phyloP scores from a whole-genome alignment of 2,329 filamentous ascomycete species.

The Lasiodiplodia gonubiensis region DNA sequence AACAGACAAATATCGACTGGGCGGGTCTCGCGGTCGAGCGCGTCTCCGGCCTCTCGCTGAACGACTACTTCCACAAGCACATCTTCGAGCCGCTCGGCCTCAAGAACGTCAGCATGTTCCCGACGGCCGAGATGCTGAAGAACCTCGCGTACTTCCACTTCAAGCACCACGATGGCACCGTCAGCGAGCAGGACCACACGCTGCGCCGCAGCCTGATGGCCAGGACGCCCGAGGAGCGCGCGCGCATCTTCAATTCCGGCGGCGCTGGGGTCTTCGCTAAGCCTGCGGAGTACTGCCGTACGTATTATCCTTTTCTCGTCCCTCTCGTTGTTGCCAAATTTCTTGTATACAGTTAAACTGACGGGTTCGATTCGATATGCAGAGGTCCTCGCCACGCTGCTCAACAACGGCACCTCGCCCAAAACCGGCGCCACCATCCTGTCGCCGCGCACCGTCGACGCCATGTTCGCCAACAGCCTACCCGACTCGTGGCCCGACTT shows the following conservation, averaged over 20 bases:
- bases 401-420: constrained; percentile 69
- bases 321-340: neutral
- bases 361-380: constrained; percentile 1
- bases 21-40: constrained; percentile 56
- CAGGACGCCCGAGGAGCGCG: constrained; percentile 51
- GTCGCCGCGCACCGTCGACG: constrained; percentile 61
- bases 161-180: constrained; percentile 50
- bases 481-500: constrained; percentile 59
- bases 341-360: neutral
- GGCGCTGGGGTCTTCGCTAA: constrained; percentile 66
- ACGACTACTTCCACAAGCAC: constrained; percentile 54
- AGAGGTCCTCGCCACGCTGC: constrained; percentile 65
- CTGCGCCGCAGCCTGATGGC: constrained; percentile 55
- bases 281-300: constrained; percentile 66
- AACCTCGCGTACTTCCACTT: constrained; percentile 64
- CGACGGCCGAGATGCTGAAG: constrained; percentile 58
- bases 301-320: constrained; percentile 34
- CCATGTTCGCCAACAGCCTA: constrained; percentile 71
- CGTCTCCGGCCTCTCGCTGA: constrained; percentile 49
- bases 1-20: constrained; percentile 60
- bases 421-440: constrained; percentile 62
- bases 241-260: constrained; percentile 61
- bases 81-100: constrained; percentile 56
- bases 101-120: constrained; percentile 63
- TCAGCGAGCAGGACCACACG: constrained; percentile 56